Base-by-base conservation (phyloP, 2,329 filamentous ascomycete species). In the Lachnellula subtilissima region DNA sequence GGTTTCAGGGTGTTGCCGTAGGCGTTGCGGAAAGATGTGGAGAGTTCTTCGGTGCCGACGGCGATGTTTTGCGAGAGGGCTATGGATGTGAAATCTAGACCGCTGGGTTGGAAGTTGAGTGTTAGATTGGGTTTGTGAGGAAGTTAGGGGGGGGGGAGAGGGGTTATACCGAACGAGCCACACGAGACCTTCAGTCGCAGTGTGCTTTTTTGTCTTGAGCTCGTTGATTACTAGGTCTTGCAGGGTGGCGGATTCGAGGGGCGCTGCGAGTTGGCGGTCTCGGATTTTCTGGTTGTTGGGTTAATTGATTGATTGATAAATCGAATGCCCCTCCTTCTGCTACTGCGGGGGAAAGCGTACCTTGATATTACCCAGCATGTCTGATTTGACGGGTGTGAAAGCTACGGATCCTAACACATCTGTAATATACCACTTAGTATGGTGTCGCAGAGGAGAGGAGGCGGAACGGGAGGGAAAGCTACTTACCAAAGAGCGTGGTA, bases 291-390 rank as follows among this genome's bases (percentile, higher is more conserved):
- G 65, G 52, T 32, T 11, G 28, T 32, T 32, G 40, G 40, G 28
- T 9, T 39, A 32, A 52, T 50, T 39, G 36, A 54, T 57, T 14
- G 15, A n/a, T 52, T 46, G 3, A 45, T 19, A 19, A 19, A 19
- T 45, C 2, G 17, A 11, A 12, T 12, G 42, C 12, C 22, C 22
- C 22, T 23, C 45, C 12, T 43, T 32, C 48, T 39, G 14, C 14
- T n/a, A 32, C n/a, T 5, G 22, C 48, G 43, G 5, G 17, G 48
- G 46, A 32, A 49, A 54, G 52, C 71, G 61, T 73, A 94, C 91
- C 83, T 91, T 92, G 76, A 97, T 83, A 76, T 99, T 99, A 72
- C 89, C 89, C 49, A 84, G 73, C 78, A 99, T 89, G 74, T 99
- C 94, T 65, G 76, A 88, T 82, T 96, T 97, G 71, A 97, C 93